Conservation (phyloP, 1,284 basidiomycete genomes). For the Peniophora sp. region DNA sequence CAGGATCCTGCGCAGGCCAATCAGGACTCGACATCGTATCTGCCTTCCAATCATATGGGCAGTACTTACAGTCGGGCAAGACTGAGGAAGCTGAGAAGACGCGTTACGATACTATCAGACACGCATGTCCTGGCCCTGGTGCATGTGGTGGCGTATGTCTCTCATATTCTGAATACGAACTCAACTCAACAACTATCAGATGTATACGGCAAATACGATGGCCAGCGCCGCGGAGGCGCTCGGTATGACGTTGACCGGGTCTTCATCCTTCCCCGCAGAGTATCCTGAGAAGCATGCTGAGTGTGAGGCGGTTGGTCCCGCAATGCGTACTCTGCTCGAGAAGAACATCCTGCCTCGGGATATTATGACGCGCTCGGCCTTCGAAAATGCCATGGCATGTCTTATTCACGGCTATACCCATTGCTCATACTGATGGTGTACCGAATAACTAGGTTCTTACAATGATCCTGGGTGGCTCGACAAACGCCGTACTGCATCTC, state of each 20-base stretch:
- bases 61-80: constrained; percentile 84
- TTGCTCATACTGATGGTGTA: not conserved
- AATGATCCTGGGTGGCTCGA: constrained; percentile 92
- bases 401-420: constrained; percentile 5
- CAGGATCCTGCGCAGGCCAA: constrained; percentile 79
- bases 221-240: constrained; percentile 87
- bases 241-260: constrained; percentile 96
- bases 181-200: constrained; percentile 36
- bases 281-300: constrained; percentile 83
- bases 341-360: constrained; percentile 91
- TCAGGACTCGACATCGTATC: constrained; percentile 88
- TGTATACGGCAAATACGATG: constrained; percentile 98
- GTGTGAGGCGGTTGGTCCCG: constrained; percentile 72
- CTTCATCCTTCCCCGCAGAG: constrained; percentile 90
- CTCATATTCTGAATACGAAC: constrained; percentile 2
- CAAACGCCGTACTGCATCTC: constrained; percentile 87
- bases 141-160: constrained; percentile 87
- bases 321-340: constrained; percentile 81
- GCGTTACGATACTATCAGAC: constrained; percentile 79
- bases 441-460: constrained; percentile 60
- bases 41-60: constrained; percentile 93
- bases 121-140: constrained; percentile 92
- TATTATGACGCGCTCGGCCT: constrained; percentile 93
- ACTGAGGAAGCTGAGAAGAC: constrained; percentile 76
- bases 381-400: constrained; percentile 92